Evolutionary conservation across 1,284 basidiomycete genomes (phyloP).

Genomic region (Sanghuangporus weigelae): DNA sequence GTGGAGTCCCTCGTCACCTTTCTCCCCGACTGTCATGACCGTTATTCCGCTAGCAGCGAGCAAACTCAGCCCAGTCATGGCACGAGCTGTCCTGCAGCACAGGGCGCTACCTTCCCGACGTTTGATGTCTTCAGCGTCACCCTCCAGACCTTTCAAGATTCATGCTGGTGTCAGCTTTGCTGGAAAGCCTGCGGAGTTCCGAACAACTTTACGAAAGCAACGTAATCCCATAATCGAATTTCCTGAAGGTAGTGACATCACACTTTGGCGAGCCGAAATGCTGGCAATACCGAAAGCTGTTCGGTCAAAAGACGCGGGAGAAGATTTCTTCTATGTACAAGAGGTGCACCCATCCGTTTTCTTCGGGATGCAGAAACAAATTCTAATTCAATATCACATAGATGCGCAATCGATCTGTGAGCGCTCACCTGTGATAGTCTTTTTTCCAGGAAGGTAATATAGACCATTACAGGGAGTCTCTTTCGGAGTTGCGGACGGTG

Average conservation of each 20-base stretch:
- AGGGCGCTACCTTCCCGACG: not conserved
- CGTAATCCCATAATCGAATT: constrained; percentile 48
- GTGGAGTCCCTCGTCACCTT: not conserved
- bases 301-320: constrained; percentile 50
- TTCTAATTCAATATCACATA: constrained; percentile 25
- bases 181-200: constrained; percentile 53
- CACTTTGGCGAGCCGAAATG: constrained; percentile 64
- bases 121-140: constrained; percentile 18
- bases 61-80: not conserved
- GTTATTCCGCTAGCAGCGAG: not conserved
- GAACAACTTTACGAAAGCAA: constrained; percentile 27
- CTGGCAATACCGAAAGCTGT: constrained; percentile 43
- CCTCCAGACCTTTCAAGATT: constrained; percentile 53
- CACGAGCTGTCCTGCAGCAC: not conserved
- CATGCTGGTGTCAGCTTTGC: constrained; percentile 76
- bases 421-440: constrained; percentile 27
- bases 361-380: not conserved
- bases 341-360: constrained; percentile 36
- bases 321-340: constrained; percentile 79
- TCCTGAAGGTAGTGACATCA: constrained; percentile 56
- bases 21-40: not conserved
- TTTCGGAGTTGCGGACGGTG: constrained; percentile 67
- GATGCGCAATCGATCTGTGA: constrained; percentile 76
- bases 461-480: constrained; percentile 56
- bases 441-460: not conserved